Evolutionary conservation across 441 rosid species (phyloP).

Genomic region (Geranium incanum): DNA sequence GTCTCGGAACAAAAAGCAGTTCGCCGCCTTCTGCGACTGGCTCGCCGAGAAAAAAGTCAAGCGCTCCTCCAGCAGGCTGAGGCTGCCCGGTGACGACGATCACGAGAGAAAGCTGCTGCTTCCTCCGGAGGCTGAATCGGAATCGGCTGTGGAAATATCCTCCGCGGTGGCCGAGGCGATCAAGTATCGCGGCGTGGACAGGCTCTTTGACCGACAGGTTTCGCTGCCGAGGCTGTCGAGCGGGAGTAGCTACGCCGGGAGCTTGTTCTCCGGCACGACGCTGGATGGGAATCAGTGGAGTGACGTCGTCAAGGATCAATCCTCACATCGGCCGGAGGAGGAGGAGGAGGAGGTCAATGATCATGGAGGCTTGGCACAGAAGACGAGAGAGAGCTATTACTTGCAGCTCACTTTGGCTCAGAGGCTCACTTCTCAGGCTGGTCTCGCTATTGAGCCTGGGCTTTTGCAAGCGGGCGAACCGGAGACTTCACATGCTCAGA

Average conservation of each 20-base stretch:
- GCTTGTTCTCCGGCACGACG: slow-evolving; percentile 74
- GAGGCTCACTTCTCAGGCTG: slow-evolving; percentile 62
- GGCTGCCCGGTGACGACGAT: slow-evolving; percentile 30
- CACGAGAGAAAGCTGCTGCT: slow-evolving; percentile 44
- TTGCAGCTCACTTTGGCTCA: slow-evolving; percentile 72
- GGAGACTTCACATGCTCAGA: slow-evolving; percentile 37
- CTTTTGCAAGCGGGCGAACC: slow-evolving; percentile 29
- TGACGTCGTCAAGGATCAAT: slow-evolving; percentile 48
- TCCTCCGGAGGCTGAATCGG: slow-evolving; percentile 25
- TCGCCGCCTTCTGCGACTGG: slow-evolving; percentile 65
- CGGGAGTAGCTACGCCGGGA: slow-evolving; percentile 73
- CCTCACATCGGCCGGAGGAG: slow-evolving; percentile 34
- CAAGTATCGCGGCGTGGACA: slow-evolving; percentile 38
- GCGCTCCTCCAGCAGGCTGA: slow-evolving; percentile 39
- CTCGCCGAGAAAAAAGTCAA: slow-evolving; percentile 47
- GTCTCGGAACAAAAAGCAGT: slow-evolving; percentile 43
- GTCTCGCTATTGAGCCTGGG: slow-evolving; percentile 39
- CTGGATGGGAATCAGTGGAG: slow-evolving; percentile 51
- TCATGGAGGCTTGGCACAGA: slow-evolving; percentile 34
- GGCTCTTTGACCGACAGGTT: slow-evolving; percentile 54
- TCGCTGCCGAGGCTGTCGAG: slow-evolving; percentile 77
- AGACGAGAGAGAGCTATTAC: slow-evolving; percentile 49
- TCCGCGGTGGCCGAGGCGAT: slow-evolving; percentile 17
- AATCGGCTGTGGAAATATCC: not conserved
- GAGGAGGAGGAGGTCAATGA: slow-evolving; percentile 24